Base-by-base conservation (phyloP, 805 yeast genomes). In the Barnettozyma pratensis region DNA sequence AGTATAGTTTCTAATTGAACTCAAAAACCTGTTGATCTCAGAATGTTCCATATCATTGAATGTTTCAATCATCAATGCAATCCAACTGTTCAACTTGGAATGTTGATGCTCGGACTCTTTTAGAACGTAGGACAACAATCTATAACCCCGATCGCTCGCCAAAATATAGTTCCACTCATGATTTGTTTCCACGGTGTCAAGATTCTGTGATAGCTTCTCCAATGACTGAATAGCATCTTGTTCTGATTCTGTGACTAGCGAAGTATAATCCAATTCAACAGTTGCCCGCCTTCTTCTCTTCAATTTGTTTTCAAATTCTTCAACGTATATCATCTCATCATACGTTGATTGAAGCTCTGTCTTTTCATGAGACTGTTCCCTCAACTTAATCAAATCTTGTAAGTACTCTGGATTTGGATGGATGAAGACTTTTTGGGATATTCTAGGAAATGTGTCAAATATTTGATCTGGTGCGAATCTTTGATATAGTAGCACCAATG, bases 371-470 rank as follows among this genome's bases (percentile, higher is more conserved):
- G 30, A 25, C 5, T 41, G 30, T 7, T 19, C 11, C 5, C 44
- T 40, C 12, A 59, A 26, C 8, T 10, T 25, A 8, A 37, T 26
- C 14, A 59, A 35, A 4, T 36, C 41, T 1, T 53, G 27, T 2
- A 51, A 14, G 29, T 58, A 59, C 6, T 31, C 35, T 5, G 31
- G 37, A 31, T 58, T 43, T 10, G 61, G 59, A 35, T 53, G 54
- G 5, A 42, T 37, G 47, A 71, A 67, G 9, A 61, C 57, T 7
- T 51, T 54, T 6, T 60, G 54, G 25, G 61, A 51, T 2, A 62
- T 53, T 4, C 42, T 46, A 5, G 65, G 65, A 26, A 65, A 55
- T 5, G 55, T 51, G 38, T 61, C 62, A 19, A 60, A 50, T 25
- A 65, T 51, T 25, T 57, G 43, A 6, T 56, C 56, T 0, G 66